Evolutionary conservation across 2,329 filamentous ascomycete species (phyloP), one percentile per base, ranked within the genome.

Genomic region (Paraconiothyrium sp.): DNA sequence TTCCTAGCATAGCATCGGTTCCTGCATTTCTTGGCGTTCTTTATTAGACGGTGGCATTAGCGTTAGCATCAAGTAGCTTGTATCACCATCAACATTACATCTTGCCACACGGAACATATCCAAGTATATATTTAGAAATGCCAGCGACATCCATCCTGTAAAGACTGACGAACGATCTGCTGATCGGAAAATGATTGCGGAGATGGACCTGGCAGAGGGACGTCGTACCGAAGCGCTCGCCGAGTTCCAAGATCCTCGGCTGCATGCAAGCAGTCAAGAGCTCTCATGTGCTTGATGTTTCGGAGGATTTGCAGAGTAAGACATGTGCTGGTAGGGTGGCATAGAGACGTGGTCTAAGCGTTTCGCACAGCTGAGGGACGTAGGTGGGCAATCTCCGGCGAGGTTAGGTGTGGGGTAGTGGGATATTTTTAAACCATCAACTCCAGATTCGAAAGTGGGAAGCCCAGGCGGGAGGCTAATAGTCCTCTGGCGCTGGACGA

Each of bases 361-460:
- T 9, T 44, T 30, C 14, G 10, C 9, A 22, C 24, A 43, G 8
- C 43, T 56, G 43, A 56, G 22, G 54, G 54, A 47, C 32, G n/a
- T 22, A 39, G 32, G 50, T n/a, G 35, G 41, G 27, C 54, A 56
- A 56, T 56, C 54, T 56, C 54, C 54, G 54, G 43, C 27, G 43
- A 47, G 54, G 43, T 32, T 56, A 22, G 32, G 43, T 35, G 43
- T 47, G 54, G 54, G 43, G 54, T 37, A 56, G 22, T 22, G 24
- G 5, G 54, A 47, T 56, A 56, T 56, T 34, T 55, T 54, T 54
- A 22, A 35, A 43, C 13, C 11, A 7, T 41, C 22, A 16, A n/a
- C 22, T 24, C 2, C 20, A 24, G 43, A 34, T 14, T 14, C 9
- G 14, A 16, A 2, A 20, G 30, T n/a, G 48, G 13, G 9, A 20